A percentile compares a stretch with the other conserved stretches of the same genome.
Evolutionary conservation across 2,329 filamentous ascomycete genomes (phyloP).

Genomic region (Ascochyta viciae-villosae): DNA sequence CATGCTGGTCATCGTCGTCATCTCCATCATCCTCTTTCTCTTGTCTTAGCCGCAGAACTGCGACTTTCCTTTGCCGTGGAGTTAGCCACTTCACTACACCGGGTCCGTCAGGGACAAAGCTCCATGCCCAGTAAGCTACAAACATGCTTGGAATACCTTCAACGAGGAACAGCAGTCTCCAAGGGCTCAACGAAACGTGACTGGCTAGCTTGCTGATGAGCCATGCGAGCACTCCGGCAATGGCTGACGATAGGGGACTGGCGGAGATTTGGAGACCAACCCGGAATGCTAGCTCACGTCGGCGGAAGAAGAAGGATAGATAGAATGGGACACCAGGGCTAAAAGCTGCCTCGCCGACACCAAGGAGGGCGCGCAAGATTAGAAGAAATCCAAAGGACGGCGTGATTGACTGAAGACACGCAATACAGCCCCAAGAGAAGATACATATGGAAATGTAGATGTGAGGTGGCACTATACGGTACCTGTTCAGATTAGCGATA

Average conservation of each 20-base stretch:
- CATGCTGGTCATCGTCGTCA: slow-evolving; percentile 33
- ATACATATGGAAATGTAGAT: slow-evolving; percentile 71
- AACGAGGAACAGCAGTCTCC: slow-evolving; percentile 83
- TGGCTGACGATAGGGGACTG: slow-evolving; percentile 66
- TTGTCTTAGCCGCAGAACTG: slow-evolving; percentile 69
- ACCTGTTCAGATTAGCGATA: slow-evolving; percentile 40
- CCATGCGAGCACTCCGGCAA: slow-evolving; percentile 82
- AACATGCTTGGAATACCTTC: slow-evolving; percentile 86
- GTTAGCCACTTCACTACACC: slow-evolving; percentile 53
- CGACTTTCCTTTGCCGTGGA: slow-evolving; percentile 65
- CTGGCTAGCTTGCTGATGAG: slow-evolving; percentile 74
- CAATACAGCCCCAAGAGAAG: slow-evolving; percentile 78
- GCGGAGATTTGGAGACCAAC: slow-evolving; percentile 88
- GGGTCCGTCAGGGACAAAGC: slow-evolving; percentile 78
- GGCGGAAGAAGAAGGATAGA: slow-evolving; percentile 67
- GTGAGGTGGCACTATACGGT: slow-evolving; percentile 66
- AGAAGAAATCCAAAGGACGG: slow-evolving; percentile 61
- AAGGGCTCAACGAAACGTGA: slow-evolving; percentile 74
- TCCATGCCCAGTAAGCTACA: slow-evolving; percentile 76
- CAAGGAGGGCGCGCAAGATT: slow-evolving; percentile 66
- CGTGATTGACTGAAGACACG: slow-evolving; percentile 69
- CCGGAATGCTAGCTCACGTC: slow-evolving; percentile 79
- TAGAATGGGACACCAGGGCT: slow-evolving; percentile 70
- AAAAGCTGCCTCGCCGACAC: slow-evolving; percentile 68
- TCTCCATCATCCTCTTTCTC: slow-evolving; percentile 52